Evolutionary conservation across 2,329 filamentous ascomycete genomes (phyloP), one percentile per base, ranked within the genome.

Genomic region (Alternaria triticimaculans): DNA sequence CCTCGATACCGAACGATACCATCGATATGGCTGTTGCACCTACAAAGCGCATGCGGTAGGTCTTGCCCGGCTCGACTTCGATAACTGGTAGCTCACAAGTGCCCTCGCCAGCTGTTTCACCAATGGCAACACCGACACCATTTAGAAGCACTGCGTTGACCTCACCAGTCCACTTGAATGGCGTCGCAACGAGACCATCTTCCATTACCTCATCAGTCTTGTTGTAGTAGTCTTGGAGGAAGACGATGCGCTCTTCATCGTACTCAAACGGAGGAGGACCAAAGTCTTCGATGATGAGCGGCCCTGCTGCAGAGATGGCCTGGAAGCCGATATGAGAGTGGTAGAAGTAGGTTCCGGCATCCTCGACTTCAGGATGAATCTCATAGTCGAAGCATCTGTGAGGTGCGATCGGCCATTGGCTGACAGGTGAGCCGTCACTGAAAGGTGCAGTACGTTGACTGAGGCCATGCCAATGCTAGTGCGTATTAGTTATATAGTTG

Each of bases 331-430:
- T 82, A 64, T 91, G 89, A 0, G 88, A 90, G 72, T 91, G 89
- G 70, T 91, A 91, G 72, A 89, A 90, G 71, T 90, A 91, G 0
- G 88, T 88, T 5, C 89, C 89, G 0, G 87, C 85, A 58, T 87
- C 84, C 6, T 84, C 85, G 2, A 74, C 46, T 4, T 85, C 76
- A 0, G 87, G 84, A 15, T 82, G 82, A 4, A 91, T 78, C 70
- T 91, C 88, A 72, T 91, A 91, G 78, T 91, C 89, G 75, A 91
- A 91, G 78, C 87, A 91, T 62, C 87, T 83, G 1, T 81, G 77
- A 0, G 88, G 83, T 0, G 87, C 84, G 41, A 91, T 90, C 0
- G 89, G 88, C 89, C 89, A 92, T 68, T 91, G 89, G 18, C 84
- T 84, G 2, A 86, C 88, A 1, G 88, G 87, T 0, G 87, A 84